These are phyloP conservation scores for Aotearoamyces nothofagi DNA, from an alignment of 2,329 filamentous ascomycete species.

Conservation along the genomic window DNA sequence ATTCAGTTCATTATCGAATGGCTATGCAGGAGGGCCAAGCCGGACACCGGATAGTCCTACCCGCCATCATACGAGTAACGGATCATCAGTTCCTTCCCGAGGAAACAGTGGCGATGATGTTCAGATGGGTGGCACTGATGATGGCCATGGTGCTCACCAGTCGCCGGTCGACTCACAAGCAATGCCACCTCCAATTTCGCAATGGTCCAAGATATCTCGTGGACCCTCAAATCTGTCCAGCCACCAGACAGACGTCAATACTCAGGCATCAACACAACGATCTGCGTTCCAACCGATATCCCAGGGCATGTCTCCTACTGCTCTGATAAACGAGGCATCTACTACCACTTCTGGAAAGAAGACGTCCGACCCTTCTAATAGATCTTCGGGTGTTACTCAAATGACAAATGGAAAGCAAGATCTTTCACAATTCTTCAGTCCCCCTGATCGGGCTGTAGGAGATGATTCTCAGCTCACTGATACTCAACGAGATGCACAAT, in stretches of 20 bases:
- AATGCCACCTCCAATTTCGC: conserved; percentile 33
- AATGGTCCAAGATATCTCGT: conserved; percentile 25
- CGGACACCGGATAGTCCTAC: too few relatives aligned
- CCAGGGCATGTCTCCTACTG: conserved; percentile 40
- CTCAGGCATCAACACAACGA: conserved; percentile 37
- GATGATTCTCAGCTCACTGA: conserved; percentile 30
- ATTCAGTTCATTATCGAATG: conserved; percentile 42
- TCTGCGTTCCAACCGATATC: conserved; percentile 44
- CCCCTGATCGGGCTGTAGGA: conserved; percentile 10
- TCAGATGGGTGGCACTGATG: conserved; percentile 43
- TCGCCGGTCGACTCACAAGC: conserved; percentile 28
- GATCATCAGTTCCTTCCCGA: conserved; percentile 31
- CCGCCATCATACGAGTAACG: conserved; percentile 38
- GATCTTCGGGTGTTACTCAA: conserved; percentile 52
- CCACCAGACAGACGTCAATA: conserved; percentile 24
- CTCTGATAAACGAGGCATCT: conserved; percentile 67
- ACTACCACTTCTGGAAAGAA: conserved; percentile 78
- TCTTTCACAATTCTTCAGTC: conserved; percentile 14
- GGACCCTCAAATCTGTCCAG: conserved; percentile 21
- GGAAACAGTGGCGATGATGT: conserved; percentile 31
- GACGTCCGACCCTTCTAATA: conserved; percentile 48
- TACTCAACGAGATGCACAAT: conserved; percentile 24
- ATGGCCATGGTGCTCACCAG: conserved; percentile 24
- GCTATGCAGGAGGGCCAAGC: conserved; percentile 28
- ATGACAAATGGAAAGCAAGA: conserved; percentile 44